These are phyloP conservation scores for Persicaria maculosa DNA, from an alignment of 148 eudicot species.

Conservation along the genomic window DNA sequence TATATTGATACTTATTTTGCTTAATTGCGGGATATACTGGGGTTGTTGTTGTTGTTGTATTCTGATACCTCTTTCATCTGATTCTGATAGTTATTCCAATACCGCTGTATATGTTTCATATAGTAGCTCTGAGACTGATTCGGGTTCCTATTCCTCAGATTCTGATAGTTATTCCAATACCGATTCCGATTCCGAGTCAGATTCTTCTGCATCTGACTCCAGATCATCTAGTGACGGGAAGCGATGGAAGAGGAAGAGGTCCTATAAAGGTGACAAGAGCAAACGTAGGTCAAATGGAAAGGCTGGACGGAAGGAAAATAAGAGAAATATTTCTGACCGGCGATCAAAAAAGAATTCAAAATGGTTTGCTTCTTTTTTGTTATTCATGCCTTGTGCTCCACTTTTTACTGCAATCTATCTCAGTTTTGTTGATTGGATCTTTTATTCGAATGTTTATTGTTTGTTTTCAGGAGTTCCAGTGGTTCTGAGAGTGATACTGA, in stretches of 20 bases:
- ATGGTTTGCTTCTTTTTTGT: constrained; percentile 26
- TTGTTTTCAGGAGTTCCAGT: constrained; percentile 62
- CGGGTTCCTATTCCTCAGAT: constrained; percentile 35
- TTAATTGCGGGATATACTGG: no score
- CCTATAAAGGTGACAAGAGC: constrained; percentile 38
- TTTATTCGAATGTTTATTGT: constrained; percentile 4
- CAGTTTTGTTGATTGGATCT: constrained; percentile 3
- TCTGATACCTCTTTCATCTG: constrained; percentile 47
- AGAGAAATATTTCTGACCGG: constrained; percentile 22
- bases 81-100: constrained; percentile 41
- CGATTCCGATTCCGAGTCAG: constrained; percentile 45
- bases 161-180: constrained; percentile 51
- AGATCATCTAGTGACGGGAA: constrained; percentile 75
- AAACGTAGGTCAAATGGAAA: constrained; percentile 29
- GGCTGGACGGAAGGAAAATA: constrained; percentile 28
- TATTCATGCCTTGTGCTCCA: neutral
- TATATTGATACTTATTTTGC: no score
- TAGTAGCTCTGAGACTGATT: constrained; percentile 36
- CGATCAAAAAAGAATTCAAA: constrained; percentile 45
- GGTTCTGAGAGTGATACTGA: constrained; percentile 41
- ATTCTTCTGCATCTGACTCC: constrained; percentile 42
- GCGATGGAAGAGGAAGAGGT: constrained; percentile 65
- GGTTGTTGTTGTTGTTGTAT: no score
- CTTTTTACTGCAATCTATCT: neutral
- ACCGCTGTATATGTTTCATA: constrained; percentile 76